Evolutionary conservation across 2,329 filamentous ascomycete species (phyloP), one percentile per base, ranked within the genome.

Genomic region (Clonostachys rosea): DNA sequence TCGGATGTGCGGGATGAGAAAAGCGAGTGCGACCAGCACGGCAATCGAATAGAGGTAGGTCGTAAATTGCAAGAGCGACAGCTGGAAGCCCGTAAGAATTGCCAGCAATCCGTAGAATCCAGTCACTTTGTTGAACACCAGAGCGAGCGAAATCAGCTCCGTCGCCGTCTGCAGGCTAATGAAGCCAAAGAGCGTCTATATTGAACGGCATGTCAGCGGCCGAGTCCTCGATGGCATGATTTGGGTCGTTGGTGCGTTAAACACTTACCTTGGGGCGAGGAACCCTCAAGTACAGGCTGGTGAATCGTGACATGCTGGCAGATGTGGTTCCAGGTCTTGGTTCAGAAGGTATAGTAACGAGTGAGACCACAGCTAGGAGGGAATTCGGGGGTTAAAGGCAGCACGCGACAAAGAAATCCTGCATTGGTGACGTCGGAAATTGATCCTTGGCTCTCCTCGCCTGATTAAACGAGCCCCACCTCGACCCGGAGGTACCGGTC

Each of bases 101-200:
- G 91, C 91, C 56, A 96, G 84, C 40, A 96, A 77, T 54, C 91
- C 91, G 68, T 95, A 96, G 56, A 96, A 76, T 49, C 91, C 91
- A 44, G 89, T 92, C 55, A 91, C 81, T 68, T 96, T 96, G 77
- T 96, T 96, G 71, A 96, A 85, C 47, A 95, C 77, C 53, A 95
- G 81, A 11, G 87, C 84, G 51, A 94, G 76, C 5, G 87, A 84
- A 59, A 96, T 90, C 59, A 96, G 79, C 57, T 94, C 89, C 42
- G 89, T 86, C 55, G 89, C 91, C 34, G 89, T 92, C 58, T 89
- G 87, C 47, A 96, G 83, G 61, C 87, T 89, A 74, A 96, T 86
- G 60, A 91, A 74, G 63, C 89, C 89, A 54, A 96, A 80, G 65
- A 96, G 92, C 42, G 83, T 86, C 91, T 96, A 63, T 39, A 51